Evolutionary conservation across 1,284 basidiomycete species (phyloP).

Genomic region (Ceratobasidium papillatum): DNA sequence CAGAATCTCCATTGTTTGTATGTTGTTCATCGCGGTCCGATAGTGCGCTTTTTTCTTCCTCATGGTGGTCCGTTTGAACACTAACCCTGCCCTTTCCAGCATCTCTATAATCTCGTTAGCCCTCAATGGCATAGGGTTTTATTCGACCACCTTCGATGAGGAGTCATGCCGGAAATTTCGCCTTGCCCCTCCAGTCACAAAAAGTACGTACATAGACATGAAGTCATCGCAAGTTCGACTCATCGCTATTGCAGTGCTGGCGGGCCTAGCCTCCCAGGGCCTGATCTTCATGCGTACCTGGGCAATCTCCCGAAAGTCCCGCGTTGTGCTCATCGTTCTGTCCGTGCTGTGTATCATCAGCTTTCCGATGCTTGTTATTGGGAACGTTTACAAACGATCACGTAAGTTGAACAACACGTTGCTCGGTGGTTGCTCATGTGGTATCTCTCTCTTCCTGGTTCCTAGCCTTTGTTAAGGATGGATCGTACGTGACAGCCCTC

Average conservation of each 20-base stretch:
- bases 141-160: slow-evolving; percentile 10
- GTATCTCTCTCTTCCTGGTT: not conserved
- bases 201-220: not conserved
- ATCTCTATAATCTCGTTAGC: slow-evolving; percentile 21
- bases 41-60: slow-evolving; percentile 4
- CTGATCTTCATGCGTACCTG: slow-evolving; percentile 29
- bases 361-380: slow-evolving; percentile 17
- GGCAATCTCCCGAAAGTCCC: slow-evolving; percentile 30
- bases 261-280: slow-evolving; percentile 31
- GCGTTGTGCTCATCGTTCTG: slow-evolving; percentile 8
- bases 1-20: slow-evolving; percentile 21
- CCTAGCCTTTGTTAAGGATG: slow-evolving; percentile 20
- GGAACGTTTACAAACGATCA: slow-evolving; percentile 31
- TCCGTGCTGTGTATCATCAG: slow-evolving; percentile 12
- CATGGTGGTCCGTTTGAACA: not conserved
- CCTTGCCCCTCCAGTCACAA: slow-evolving; percentile 20
- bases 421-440: not conserved
- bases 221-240: not conserved
- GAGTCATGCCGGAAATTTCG: slow-evolving; percentile 22
- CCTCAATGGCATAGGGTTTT: slow-evolving; percentile 28
- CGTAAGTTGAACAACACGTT: slow-evolving; percentile 2
- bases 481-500: not conserved
- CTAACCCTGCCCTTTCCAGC: not conserved
- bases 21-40: slow-evolving; percentile 29
- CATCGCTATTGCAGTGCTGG: slow-evolving; percentile 11